Percentiles rank a stretch among this genome's conserved stretches.
Conservation (phyloP, 2,329 filamentous ascomycete genomes). For the Penicillium sp. region DNA sequence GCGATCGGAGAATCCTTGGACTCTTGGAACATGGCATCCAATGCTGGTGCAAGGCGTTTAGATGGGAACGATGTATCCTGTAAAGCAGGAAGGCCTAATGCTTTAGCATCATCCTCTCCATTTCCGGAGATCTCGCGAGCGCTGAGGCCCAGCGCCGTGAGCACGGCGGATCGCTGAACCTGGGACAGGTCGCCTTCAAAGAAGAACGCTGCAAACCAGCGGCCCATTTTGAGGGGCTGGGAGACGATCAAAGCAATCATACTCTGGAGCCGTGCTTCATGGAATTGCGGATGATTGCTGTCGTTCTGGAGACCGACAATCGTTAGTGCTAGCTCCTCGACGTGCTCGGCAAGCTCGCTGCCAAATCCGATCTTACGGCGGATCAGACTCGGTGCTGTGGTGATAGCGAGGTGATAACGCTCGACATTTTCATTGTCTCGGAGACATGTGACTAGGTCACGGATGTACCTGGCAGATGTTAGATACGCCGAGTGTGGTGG, state of each 20-base stretch:
- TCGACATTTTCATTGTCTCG: conserved; percentile 82
- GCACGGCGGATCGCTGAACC: conserved; percentile 75
- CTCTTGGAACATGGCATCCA: conserved; percentile 69
- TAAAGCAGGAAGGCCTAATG: conserved; percentile 31
- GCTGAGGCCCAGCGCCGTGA: conserved; percentile 78
- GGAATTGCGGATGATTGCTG: conserved; percentile 76
- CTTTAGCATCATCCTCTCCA: conserved; percentile 54
- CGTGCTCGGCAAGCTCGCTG: conserved; percentile 80
- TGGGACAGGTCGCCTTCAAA: conserved; percentile 92
- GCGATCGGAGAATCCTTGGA: conserved; percentile 59
- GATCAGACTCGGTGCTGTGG: conserved; percentile 76
- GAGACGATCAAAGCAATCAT: conserved; percentile 80
- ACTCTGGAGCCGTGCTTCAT: conserved; percentile 71
- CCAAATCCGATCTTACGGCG: conserved; percentile 86
- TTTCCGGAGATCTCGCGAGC: conserved; percentile 83
- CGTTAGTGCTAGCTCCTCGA: conserved; percentile 73
- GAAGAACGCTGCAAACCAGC: conserved; percentile 80
- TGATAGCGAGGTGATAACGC: conserved; percentile 74
- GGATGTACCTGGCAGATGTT: conserved; percentile 62
- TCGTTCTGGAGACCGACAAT: conserved; percentile 82
- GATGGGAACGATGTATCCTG: conserved; percentile 67
- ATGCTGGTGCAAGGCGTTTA: conserved; percentile 70
- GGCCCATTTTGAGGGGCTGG: conserved; percentile 73
- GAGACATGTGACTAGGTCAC: conserved; percentile 76
- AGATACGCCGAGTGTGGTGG: neutral